phyloP scores from a whole-genome alignment of 2,329 filamentous ascomycete genomes.

The Penicillium sp. region DNA sequence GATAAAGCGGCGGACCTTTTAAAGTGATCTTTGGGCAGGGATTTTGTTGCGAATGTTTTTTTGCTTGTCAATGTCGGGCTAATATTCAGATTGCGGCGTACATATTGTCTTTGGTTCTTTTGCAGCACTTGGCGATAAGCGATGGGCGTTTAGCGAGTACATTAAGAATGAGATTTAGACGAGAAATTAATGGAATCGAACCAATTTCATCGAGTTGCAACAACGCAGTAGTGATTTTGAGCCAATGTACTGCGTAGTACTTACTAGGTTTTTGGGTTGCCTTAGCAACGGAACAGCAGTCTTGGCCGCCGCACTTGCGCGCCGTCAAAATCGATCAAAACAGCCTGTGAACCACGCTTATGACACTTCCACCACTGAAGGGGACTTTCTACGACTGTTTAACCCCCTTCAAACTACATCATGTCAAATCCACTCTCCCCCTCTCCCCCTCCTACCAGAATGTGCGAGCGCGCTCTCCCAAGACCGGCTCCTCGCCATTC shows the following conservation, averaged over 20 bases:
- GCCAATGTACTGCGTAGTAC: too few species aligned
- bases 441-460: constrained; percentile 42
- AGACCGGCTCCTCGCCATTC: constrained; percentile 21
- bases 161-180: not conserved
- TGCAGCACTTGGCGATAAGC: not conserved
- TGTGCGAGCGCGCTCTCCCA: constrained; percentile 31
- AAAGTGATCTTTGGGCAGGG: not conserved
- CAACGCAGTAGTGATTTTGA: too few species aligned
- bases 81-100: not conserved
- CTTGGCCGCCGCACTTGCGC: too few species aligned
- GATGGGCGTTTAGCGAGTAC: not conserved
- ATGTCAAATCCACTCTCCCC: constrained; percentile 41
- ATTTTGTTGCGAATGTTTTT: not conserved
- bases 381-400: not conserved
- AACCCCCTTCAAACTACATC: not conserved
- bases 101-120: not conserved
- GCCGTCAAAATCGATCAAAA: too few species aligned
- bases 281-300: too few species aligned
- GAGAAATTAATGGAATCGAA: not conserved
- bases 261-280: too few species aligned
- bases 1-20: too few species aligned
- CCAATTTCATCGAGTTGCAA: too few species aligned
- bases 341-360: too few species aligned
- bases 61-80: not conserved
- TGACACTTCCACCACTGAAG: not conserved